Conservation (phyloP, 306 rosid species). For the Vachellia collinsii region DNA sequence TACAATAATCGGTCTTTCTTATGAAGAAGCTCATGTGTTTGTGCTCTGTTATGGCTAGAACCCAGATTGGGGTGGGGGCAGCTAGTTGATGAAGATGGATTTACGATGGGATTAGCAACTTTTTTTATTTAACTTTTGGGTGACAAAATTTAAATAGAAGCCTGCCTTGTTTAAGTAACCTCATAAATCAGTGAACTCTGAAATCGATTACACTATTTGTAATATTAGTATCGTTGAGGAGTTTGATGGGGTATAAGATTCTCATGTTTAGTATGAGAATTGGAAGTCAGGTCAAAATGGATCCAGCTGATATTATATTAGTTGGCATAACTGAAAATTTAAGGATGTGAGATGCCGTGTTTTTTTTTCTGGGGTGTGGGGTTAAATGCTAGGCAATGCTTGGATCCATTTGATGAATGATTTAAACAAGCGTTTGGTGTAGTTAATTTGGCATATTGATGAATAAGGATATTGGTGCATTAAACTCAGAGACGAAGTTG, state of each 20-base stretch:
- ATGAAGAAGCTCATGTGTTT: background rate
- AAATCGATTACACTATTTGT: background rate
- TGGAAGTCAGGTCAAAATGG: no score
- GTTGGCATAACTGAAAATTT: no score
- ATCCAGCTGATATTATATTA: no score
- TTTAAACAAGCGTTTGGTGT: no score
- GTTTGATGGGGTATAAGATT: background rate
- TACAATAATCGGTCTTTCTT: constrained; percentile 14
- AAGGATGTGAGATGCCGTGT: no score
- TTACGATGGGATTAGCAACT: background rate
- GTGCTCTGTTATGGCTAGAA: background rate
- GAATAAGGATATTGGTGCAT: no score
- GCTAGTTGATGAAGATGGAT: constrained; percentile 30
- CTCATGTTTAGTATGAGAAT: no score
- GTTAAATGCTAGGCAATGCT: no score
- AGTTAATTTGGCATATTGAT: no score
- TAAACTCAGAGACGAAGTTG: background rate
- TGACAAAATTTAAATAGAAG: background rate
- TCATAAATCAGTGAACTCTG: constrained; percentile 9
- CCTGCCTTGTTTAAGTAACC: background rate
- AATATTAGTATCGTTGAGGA: background rate
- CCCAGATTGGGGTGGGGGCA: background rate
- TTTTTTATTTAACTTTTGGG: background rate
- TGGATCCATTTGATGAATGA: no score
- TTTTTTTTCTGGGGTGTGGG: no score